Conservation (phyloP, 163 green algal genomes). For the Volvox carteri region DNA sequence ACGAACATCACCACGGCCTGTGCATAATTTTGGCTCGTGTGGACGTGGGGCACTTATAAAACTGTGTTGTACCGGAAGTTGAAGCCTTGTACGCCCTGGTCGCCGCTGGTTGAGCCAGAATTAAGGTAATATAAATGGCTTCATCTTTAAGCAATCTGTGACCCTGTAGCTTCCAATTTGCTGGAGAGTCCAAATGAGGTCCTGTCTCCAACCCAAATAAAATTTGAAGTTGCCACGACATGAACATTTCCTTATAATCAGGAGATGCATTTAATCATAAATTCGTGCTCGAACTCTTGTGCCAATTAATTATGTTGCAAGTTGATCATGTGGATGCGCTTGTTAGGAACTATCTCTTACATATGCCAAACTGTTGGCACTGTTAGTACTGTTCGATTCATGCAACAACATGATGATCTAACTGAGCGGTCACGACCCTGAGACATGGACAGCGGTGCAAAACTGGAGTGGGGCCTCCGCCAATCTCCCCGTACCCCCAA, state of each 20-base stretch:
- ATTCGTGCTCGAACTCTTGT: no score
- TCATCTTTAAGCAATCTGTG: no score
- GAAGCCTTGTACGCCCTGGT: slow-evolving; percentile 2
- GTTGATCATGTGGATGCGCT: neutral
- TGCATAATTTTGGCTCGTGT: no score
- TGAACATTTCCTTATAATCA: no score
- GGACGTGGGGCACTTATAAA: no score
- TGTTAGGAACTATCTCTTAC: neutral
- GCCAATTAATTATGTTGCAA: slow-evolving; percentile 12
- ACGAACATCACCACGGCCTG: no score
- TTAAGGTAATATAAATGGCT: no score
- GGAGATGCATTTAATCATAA: no score
- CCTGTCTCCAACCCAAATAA: no score
- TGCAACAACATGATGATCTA: slow-evolving; percentile 13
- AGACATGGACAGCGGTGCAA: neutral
- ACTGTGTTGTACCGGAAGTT: neutral
- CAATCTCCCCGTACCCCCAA: neutral
- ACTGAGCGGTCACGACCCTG: neutral
- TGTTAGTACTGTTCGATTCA: neutral
- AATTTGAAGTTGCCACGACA: no score
- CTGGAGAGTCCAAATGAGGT: no score
- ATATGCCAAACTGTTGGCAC: neutral
- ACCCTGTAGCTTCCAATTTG: no score
- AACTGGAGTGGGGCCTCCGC: neutral
- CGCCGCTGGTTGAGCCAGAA: neutral